Base-by-base conservation (phyloP, 441 rosid genomes). In the Bruguiera hainesii region DNA sequence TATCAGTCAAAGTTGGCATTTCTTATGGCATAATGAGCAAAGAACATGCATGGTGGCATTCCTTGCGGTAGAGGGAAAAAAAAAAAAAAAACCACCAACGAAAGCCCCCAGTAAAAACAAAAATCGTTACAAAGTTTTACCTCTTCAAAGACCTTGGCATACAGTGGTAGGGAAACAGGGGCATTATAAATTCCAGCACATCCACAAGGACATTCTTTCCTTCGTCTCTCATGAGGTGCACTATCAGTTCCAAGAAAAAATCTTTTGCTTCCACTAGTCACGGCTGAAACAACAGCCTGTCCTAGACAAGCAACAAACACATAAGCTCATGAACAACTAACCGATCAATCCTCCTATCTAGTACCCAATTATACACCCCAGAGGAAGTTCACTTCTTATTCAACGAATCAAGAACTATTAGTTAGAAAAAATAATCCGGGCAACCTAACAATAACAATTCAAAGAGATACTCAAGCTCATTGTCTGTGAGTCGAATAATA, bases 241-340 rank as follows among this genome's bases (percentile, higher is more conserved):
- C 98, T 91, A 77, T 94, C 98, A 69, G 99, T 91, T 71, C 99
- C 98, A 37, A 94, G 89, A 87, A 94, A 91, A 76, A 88, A 88
- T 65, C 69, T 87, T 76, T 81, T 87, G 70, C 85, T 91, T 71
- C 97, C 98, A 65, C 99, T 84, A 29, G 98, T 94, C 79, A 94
- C 98, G 29, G 98, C 96, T 73, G 86, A 79, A 76, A 84, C 91
- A 65, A 94, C 90, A 65, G 98, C 96, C 77, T 85, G 78, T 78
- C 99, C 98, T 94, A 68, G 7, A 73, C 25, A 15, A 55, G 28
- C 59, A 60, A 63, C 67, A 39, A 15, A 66, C 7, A 9, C 13
- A 20, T 35, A 61, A 57, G 63, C 60, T 65, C 57, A 30, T 25
- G 18, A 6, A 3, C 10, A 33, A 18, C 19, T 5, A 46, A 18